Evolutionary conservation across 768 basidiomycete genomes (phyloP).

Genomic region (Pisolithus orientalis): DNA sequence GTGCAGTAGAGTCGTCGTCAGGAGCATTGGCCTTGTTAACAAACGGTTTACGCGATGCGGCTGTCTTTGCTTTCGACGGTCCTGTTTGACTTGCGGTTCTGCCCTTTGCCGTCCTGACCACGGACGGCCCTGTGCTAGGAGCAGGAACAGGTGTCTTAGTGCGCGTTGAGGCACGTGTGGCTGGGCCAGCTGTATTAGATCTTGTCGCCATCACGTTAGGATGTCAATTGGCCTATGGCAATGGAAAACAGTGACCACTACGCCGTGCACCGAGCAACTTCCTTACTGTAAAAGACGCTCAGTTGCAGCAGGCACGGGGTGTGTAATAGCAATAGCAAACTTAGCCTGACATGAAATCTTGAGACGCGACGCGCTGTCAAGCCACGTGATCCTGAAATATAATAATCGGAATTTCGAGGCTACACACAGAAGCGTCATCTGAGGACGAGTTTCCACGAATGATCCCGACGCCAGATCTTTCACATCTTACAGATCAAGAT

Average conservation of each 20-base stretch:
- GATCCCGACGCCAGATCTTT: constrained; percentile 89
- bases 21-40: constrained; percentile 44
- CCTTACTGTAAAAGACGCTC: no score
- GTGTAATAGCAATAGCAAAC: no score
- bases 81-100: constrained; percentile 28
- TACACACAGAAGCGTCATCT: no score
- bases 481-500: constrained; percentile 70
- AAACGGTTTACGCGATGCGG: constrained; percentile 43
- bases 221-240: not conserved
- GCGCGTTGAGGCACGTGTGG: constrained; percentile 40
- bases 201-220: constrained; percentile 20
- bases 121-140: constrained; percentile 27
- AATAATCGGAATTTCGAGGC: no score
- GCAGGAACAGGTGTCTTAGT: constrained; percentile 28
- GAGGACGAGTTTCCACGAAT: constrained; percentile 30
- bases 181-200: constrained; percentile 31
- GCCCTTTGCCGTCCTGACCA: constrained; percentile 35
- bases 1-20: constrained; percentile 24
- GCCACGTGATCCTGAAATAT: constrained; percentile 22
- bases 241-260: no score
- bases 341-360: no score
- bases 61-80: constrained; percentile 29
- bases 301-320: no score
- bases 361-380: constrained; percentile 6
- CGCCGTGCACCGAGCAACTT: no score